Conservation (phyloP, 2,329 filamentous ascomycete genomes). For the Endoconidiophora laricicola region DNA sequence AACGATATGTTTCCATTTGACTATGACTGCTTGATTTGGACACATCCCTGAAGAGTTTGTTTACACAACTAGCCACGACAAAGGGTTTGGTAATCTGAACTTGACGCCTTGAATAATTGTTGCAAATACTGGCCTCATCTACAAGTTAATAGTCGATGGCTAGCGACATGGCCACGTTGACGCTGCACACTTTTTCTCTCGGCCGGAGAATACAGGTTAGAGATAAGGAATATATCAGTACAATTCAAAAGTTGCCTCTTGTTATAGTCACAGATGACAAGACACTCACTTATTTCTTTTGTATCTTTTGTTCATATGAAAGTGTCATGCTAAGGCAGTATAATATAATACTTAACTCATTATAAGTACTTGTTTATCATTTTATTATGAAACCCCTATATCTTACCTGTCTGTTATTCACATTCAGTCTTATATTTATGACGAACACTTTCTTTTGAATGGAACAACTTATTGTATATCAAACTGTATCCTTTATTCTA, state of each 20-base stretch:
- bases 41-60: slow-evolving; percentile 55
- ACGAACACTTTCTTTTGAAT: too few relatives aligned
- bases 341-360: too few relatives aligned
- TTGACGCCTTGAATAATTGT: slow-evolving; percentile 75
- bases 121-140: slow-evolving; percentile 57
- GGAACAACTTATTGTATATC: too few relatives aligned
- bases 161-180: slow-evolving; percentile 61
- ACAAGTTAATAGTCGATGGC: slow-evolving; percentile 65
- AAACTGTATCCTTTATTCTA: too few relatives aligned
- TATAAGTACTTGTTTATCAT: too few relatives aligned
- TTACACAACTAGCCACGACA: slow-evolving; percentile 61
- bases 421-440: too few relatives aligned
- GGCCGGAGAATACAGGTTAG: not conserved
- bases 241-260: not conserved
- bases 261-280: not conserved
- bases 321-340: too few relatives aligned
- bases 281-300: not conserved
- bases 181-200: slow-evolving; percentile 51
- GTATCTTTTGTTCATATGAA: too few relatives aligned
- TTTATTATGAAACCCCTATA: too few relatives aligned
- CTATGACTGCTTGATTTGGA: slow-evolving; percentile 61
- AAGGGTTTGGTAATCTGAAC: slow-evolving; percentile 65
- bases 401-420: too few relatives aligned
- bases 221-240: not conserved
- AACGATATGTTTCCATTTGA: slow-evolving; percentile 59